phyloP scores from a whole-genome alignment of 345 rosid species.

The Camelina neglecta region DNA sequence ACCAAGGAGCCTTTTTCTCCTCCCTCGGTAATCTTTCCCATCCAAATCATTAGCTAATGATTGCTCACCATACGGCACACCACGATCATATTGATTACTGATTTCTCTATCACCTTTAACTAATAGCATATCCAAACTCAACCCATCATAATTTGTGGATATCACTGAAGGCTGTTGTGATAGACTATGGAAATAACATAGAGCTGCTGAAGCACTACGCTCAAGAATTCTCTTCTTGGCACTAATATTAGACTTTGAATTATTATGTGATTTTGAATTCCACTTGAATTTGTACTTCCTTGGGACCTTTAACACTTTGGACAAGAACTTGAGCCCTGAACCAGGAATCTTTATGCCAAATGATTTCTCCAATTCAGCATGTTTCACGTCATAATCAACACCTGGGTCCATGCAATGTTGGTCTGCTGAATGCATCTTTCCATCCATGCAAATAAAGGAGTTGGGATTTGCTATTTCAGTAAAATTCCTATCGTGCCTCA shows the following conservation, averaged over 20 bases:
- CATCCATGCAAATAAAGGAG: constrained; percentile 69
- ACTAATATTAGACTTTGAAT: constrained; percentile 50
- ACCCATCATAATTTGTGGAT: constrained; percentile 50
- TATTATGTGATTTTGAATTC: constrained; percentile 58
- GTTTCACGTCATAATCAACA: constrained; percentile 78
- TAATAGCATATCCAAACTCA: constrained; percentile 51
- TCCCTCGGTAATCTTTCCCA: constrained; percentile 45
- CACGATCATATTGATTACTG: constrained; percentile 25
- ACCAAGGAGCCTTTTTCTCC: constrained; percentile 24
- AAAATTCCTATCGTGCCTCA: constrained; percentile 49
- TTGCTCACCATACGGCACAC: constrained; percentile 35
- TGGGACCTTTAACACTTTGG: constrained; percentile 63
- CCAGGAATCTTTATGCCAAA: constrained; percentile 87
- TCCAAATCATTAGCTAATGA: constrained; percentile 38
- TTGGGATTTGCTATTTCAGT: constrained; percentile 49
- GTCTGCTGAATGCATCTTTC: constrained; percentile 76
- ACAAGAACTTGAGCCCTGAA: constrained; percentile 71
- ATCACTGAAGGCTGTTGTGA: constrained; percentile 51
- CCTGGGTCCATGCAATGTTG: constrained; percentile 83
- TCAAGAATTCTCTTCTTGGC: constrained; percentile 79
- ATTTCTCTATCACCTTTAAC: constrained; percentile 49
- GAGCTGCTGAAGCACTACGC: constrained; percentile 77
- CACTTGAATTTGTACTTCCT: constrained; percentile 66
- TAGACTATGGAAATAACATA: constrained; percentile 61
- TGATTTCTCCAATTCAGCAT: constrained; percentile 89